Evolutionary conservation across 2,329 filamentous ascomycete species (phyloP).

Genomic region (Fusarium sacchari): DNA sequence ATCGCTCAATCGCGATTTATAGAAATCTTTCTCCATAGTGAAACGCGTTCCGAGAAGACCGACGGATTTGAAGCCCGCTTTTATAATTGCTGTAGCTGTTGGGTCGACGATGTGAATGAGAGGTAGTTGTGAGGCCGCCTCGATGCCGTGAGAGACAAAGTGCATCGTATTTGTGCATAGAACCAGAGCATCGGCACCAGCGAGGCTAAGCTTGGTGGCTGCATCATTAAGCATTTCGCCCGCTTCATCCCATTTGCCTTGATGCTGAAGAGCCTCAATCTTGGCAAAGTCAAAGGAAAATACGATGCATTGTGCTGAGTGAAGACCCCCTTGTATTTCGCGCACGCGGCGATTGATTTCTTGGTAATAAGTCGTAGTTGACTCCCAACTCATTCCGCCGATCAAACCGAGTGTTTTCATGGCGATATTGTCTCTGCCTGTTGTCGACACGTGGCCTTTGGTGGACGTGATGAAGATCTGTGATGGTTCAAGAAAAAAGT

Average conservation of each 20-base stretch:
- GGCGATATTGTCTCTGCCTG: not conserved
- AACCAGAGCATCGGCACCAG: conserved; percentile 38
- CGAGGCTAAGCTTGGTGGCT: conserved; percentile 18
- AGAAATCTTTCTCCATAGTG: conserved; percentile 43
- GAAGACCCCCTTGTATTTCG: conserved; percentile 32
- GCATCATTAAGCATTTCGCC: conserved; percentile 28
- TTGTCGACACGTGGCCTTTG: too few species aligned
- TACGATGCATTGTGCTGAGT: conserved; percentile 37
- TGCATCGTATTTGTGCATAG: conserved; percentile 45
- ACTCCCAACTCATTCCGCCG: conserved; percentile 44
- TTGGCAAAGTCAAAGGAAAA: conserved; percentile 43
- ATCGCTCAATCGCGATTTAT: conserved; percentile 17
- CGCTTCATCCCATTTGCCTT: conserved; percentile 28
- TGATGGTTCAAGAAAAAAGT: too few species aligned
- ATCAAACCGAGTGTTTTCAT: conserved; percentile 44
- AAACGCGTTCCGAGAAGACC: conserved; percentile 38
- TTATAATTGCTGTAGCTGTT: conserved; percentile 26
- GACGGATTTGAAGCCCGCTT: conserved; percentile 20
- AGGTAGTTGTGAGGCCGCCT: conserved; percentile 15
- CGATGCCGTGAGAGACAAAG: conserved; percentile 25
- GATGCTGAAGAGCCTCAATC: conserved; percentile 31
- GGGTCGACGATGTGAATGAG: conserved; percentile 42
- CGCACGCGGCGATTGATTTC: conserved; percentile 41
- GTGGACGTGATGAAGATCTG: too few species aligned
- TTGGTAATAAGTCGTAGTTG: conserved; percentile 41